phyloP scores from a whole-genome alignment of 2,329 filamentous ascomycete species.

The Pseudopithomyces maydicus region DNA sequence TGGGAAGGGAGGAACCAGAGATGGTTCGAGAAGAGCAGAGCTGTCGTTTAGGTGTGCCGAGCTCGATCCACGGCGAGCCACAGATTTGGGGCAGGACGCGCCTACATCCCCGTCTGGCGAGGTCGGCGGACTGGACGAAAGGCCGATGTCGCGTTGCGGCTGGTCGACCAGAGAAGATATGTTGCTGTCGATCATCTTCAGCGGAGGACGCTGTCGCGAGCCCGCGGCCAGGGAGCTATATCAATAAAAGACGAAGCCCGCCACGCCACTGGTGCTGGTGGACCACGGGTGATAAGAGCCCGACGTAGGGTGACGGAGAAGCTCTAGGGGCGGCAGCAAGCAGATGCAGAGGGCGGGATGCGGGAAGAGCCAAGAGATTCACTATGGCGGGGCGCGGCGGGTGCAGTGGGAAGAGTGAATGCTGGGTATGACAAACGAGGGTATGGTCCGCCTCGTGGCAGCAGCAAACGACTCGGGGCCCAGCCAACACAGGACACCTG shows the following conservation, averaged over 20 bases:
- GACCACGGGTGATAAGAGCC: background rate
- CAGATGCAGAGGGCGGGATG: constrained; percentile 10
- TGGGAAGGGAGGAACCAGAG: constrained; percentile 36
- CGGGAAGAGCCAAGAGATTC: constrained; percentile 1
- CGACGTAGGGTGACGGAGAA: background rate
- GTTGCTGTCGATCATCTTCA: constrained; percentile 12
- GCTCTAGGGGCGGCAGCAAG: background rate
- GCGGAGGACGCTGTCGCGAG: background rate
- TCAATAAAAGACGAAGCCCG: constrained; percentile 5
- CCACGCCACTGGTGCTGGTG: background rate
- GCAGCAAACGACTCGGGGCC: background rate
- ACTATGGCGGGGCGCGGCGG: constrained; percentile 11
- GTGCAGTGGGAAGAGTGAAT: constrained; percentile 2
- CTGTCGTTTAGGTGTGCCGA: constrained; percentile 9
- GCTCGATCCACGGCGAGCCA: constrained; percentile 11
- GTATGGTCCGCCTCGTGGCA: background rate
- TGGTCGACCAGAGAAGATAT: background rate
- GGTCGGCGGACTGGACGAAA: constrained; percentile 9
- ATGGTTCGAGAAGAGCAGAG: constrained; percentile 33
- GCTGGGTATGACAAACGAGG: constrained; percentile 5
- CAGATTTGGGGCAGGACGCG: constrained; percentile 12
- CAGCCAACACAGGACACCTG: background rate
- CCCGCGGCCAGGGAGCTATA: background rate
- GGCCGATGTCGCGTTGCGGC: constrained; percentile 11
- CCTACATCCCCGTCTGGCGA: constrained; percentile 15